These are phyloP conservation scores for Paralagenidium karlingii DNA, from an alignment of 352 stramenopile species.

Conservation along the genomic window DNA sequence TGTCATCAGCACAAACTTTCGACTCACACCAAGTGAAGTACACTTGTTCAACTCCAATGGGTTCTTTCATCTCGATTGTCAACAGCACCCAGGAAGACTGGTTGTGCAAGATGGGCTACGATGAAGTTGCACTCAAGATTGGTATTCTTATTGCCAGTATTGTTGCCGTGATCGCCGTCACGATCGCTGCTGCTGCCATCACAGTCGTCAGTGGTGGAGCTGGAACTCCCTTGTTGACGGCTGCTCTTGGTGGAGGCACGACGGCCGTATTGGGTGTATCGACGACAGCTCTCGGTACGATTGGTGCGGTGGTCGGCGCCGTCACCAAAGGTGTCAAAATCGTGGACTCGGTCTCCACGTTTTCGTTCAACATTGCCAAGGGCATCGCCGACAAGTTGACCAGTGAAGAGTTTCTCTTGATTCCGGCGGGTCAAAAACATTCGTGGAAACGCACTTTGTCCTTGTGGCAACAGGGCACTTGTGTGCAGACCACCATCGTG, in stretches of 20 bases:
- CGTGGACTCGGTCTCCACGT: constrained; percentile 21
- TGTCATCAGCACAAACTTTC: no score
- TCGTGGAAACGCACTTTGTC: background rate
- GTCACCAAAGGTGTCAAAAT: no score
- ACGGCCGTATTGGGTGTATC: no score
- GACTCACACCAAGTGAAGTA: no score
- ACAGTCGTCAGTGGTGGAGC: no score
- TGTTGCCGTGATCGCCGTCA: constrained; percentile 1
- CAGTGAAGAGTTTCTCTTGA: background rate
- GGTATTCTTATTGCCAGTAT: constrained; percentile 1
- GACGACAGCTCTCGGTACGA: no score
- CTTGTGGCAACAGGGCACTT: background rate
- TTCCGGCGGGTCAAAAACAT: constrained; percentile 1
- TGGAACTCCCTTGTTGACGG: no score
- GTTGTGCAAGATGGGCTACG: constrained; percentile 9
- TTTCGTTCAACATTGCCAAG: constrained; percentile 18
- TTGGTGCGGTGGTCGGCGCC: no score
- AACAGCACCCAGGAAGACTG: constrained; percentile 12
- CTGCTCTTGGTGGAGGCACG: no score
- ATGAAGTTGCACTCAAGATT: constrained; percentile 11
- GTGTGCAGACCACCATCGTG: background rate
- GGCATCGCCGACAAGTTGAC: constrained; percentile 10
- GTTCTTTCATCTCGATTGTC: constrained; percentile 13
- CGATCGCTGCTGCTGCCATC: no score
- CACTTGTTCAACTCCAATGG: no score